Evolutionary conservation across 2,329 filamentous ascomycete species (phyloP), one percentile per base, ranked within the genome.

Genomic region (Aciculosporium take): DNA sequence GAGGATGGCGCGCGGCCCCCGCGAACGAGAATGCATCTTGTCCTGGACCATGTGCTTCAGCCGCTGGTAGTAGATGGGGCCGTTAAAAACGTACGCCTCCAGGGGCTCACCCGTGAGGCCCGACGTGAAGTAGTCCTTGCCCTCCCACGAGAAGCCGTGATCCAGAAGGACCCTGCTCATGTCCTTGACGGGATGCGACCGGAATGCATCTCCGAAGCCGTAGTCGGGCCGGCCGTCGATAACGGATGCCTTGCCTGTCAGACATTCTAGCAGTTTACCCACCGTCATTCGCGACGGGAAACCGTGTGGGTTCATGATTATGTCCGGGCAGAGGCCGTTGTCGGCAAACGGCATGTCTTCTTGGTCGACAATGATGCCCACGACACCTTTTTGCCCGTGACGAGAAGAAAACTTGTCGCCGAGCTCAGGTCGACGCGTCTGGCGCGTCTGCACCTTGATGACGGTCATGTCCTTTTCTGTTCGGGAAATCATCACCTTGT

Each of bases 31-130:
- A 65, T 98, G 91, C 91, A 98, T 96, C 67, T 98, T 98, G 60
- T 98, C 91, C 61, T 96, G 88, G 4, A 98, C 91, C 91, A 98
- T 98, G 72, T 98, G 91, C 74, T 98, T 98, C 49, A 98, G 76
- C 51, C 94, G 94, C 68, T 98, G 91, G 68, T 98, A 98, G 69
- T 94, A 98, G 63, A 98, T 98, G 9, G 91, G 91, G 0, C 91
- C 91, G 59, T 94, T 94, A 71, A 96, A 98, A 56, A 98, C 87
- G 64, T 96, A 96, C 10, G 88, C 88, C 48, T 94, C 87, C 5
- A 96, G 71, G 0, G 84, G 78, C 63, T 98, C 91, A 53, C 91
- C 93, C 0, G 91, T 96, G 57, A 95, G 89, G 28, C 91, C 91
- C 0, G 81, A 88, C 0, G 91, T 96, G 47, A 98, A 81, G 63